Evolutionary conservation across 768 basidiomycete species (phyloP).

Genomic region (Crucibulum laeve): DNA sequence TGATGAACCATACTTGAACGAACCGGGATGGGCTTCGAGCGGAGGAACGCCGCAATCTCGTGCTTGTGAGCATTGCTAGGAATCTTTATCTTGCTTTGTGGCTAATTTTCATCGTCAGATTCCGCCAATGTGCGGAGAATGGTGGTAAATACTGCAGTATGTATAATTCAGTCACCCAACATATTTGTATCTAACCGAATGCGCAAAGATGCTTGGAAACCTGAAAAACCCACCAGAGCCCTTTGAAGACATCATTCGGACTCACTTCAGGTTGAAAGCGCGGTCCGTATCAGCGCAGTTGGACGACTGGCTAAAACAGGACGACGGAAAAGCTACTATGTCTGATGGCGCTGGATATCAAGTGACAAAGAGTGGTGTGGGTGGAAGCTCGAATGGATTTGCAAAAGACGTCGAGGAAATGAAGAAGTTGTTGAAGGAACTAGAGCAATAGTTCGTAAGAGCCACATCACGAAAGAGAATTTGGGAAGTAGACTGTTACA

Average conservation of each 20-base stretch:
- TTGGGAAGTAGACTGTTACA: too few relatives aligned
- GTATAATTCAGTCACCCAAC: conserved; percentile 11
- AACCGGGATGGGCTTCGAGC: conserved; percentile 80
- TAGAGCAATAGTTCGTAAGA: conserved; percentile 21
- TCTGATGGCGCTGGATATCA: conserved; percentile 49
- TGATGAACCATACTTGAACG: conserved; percentile 91
- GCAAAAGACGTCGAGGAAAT: conserved; percentile 70
- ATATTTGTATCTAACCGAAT: background rate
- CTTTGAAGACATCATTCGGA: conserved; percentile 82
- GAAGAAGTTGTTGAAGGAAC: conserved; percentile 50
- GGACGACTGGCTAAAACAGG: conserved; percentile 70
- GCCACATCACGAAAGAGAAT: conserved; percentile 5
- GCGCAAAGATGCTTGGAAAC: conserved; percentile 74
- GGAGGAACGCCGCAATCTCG: conserved; percentile 72
- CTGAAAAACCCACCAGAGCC: conserved; percentile 80
- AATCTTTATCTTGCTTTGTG: conserved; percentile 2
- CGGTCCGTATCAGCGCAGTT: conserved; percentile 65
- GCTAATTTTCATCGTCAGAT: conserved; percentile 37
- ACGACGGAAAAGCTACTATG: conserved; percentile 63
- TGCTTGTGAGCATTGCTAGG: conserved; percentile 52
- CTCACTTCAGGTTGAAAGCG: conserved; percentile 88
- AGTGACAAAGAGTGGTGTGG: conserved; percentile 25
- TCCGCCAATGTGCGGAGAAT: conserved; percentile 91
- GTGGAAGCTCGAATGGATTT: conserved; percentile 55
- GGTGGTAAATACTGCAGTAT: conserved; percentile 84